Conservation (phyloP, 257 asterid species). For the Thymus mandschuricus region DNA sequence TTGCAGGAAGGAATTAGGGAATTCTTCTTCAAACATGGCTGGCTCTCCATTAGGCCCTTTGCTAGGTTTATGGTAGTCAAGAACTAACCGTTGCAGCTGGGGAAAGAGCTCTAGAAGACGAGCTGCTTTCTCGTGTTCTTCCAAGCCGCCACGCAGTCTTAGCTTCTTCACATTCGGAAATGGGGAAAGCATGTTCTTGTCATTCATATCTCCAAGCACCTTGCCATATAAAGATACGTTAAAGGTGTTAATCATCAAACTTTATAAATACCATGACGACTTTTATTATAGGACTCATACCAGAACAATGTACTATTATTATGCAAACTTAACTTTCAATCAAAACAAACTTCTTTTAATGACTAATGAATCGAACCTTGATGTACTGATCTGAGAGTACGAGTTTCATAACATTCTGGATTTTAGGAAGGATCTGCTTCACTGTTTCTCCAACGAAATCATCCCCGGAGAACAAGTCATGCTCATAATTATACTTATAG, state of each 20-base stretch:
- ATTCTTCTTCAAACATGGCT: neutral
- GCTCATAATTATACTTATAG: too few relatives aligned
- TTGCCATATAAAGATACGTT: too few relatives aligned
- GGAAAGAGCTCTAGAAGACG: neutral
- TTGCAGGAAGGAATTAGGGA: neutral
- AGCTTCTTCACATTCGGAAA: neutral
- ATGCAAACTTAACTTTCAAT: too few relatives aligned
- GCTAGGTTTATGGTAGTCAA: neutral
- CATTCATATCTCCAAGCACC: too few relatives aligned
- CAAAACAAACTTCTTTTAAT: too few relatives aligned
- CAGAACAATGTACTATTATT: too few relatives aligned
- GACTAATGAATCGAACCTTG: neutral
- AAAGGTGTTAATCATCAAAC: too few relatives aligned
- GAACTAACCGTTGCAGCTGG: neutral
- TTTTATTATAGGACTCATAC: too few relatives aligned
- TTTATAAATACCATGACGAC: too few relatives aligned
- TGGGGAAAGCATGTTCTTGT: neutral
- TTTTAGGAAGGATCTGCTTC: neutral
- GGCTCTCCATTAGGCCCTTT: neutral
- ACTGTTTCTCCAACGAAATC: neutral
- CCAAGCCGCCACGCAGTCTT: too few relatives aligned
- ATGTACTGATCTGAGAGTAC: neutral
- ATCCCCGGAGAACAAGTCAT: too few relatives aligned
- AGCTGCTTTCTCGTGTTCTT: neutral
- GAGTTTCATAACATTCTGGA: neutral